These are phyloP conservation scores for Fomitopsis serialis DNA, from an alignment of 768 basidiomycete genomes.

Conservation along the genomic window DNA sequence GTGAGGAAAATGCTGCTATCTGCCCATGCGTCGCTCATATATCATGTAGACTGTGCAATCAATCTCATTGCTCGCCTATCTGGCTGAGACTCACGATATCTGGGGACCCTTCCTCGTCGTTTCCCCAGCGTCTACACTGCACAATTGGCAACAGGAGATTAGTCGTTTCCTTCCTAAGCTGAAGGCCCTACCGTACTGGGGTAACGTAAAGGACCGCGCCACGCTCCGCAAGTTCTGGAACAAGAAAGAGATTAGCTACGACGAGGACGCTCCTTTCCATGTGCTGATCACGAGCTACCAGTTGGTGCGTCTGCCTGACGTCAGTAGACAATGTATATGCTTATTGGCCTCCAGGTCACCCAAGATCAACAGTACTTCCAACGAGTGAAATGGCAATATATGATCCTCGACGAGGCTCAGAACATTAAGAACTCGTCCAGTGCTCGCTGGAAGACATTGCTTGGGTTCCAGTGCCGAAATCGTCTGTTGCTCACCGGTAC, in stretches of 20 bases:
- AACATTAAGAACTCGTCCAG: conserved; percentile 98
- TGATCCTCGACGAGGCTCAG: conserved; percentile 99
- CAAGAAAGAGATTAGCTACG: conserved; percentile 93
- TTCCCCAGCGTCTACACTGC: conserved; percentile 93
- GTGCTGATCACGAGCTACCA: conserved; percentile 97
- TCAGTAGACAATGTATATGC: background rate
- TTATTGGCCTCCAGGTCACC: conserved; percentile 55
- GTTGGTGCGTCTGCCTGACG: conserved; percentile 47
- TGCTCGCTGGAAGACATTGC: conserved; percentile 94
- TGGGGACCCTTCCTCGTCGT: conserved; percentile 99
- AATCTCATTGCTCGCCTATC: conserved; percentile 90
- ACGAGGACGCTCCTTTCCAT: conserved; percentile 94
- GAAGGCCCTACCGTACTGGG: conserved; percentile 98
- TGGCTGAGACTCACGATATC: conserved; percentile 95
- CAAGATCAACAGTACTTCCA: conserved; percentile 99
- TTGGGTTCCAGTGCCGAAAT: conserved; percentile 95
- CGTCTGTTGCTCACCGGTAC: conserved; percentile 93
- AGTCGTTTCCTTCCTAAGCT: conserved; percentile 91
- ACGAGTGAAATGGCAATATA: conserved; percentile 98
- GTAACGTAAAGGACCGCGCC: conserved; percentile 91
- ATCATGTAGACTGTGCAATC: conserved; percentile 84
- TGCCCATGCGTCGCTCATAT: background rate
- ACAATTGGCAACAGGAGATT: conserved; percentile 99
- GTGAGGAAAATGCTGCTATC: conserved; percentile 27
- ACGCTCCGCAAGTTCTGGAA: conserved; percentile 97